Evolutionary conservation across 164 flowering plant species (phyloP), one percentile per base, ranked within the genome.

Genomic region (Cinnamomum chago): DNA sequence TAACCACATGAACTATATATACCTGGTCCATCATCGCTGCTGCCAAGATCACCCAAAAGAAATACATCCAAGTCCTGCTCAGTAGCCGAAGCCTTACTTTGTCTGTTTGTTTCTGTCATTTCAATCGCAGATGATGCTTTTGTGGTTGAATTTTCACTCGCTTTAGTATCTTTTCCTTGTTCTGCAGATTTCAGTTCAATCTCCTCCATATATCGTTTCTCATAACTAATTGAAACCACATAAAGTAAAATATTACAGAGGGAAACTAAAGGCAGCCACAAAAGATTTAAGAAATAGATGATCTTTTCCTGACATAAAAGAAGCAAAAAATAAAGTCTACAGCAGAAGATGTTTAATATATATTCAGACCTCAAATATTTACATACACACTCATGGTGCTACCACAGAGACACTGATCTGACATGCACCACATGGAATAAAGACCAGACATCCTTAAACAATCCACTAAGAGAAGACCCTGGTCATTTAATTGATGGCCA

Each of bases 41-140:
- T 97, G 58, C 92, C 99, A 75, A 86, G 87, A 83, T 91, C 99
- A 58, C 99, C 99, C 76, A 95, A 78, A 40, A 95, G 97, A 85
- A 93, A 95, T 6, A 84, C 84, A 83, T 95, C 99, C 89, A 95
- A 85, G 81, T 95, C 99, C 72, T 91, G 95, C 70, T 92, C 99
- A 68, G 88, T 75, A 62, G 88, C 80, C 73, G 90, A 85, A 58
- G 80, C 77, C 75, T 82, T 87, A 60, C 75, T 82, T 79, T 75
- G 84, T 33, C 17, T 68, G 68, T 58, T 79, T 9, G 80, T 50
- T 60, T 72, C 85, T 60, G 77, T 72, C 3, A 18, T 73, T 22
- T 82, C 92, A 50, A 83, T 51, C 74, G 77, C 83, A 68, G 90
- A 73, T 68, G 79, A 64, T 28, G 75, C 74, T 68, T 73, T 85